A percentile compares a stretch with the other conserved stretches of the same genome.
Evolutionary conservation across 768 basidiomycete species (phyloP).

Genomic region (Termitomyces sp.): DNA sequence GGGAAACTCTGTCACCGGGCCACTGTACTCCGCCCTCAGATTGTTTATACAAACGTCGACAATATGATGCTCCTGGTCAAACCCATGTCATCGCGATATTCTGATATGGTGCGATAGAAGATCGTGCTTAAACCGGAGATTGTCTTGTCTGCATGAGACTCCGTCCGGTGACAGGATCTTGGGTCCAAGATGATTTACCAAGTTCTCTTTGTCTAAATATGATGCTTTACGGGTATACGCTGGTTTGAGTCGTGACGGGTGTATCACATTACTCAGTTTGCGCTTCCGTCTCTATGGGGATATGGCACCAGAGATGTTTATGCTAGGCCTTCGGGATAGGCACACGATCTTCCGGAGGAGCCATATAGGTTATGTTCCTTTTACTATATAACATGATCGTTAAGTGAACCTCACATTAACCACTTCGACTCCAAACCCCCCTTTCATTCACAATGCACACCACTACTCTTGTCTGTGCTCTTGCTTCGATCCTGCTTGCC

Average conservation of each 20-base stretch:
- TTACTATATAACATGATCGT: conserved; percentile 18
- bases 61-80: not conserved
- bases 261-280: conserved; percentile 7
- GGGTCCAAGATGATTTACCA: conserved; percentile 1
- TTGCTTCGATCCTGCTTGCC: conserved; percentile 9
- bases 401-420: conserved; percentile 4
- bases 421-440: conserved; percentile 4
- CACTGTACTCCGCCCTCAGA: not conserved
- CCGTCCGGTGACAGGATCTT: conserved; percentile 2
- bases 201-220: not conserved
- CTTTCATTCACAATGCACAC: conserved; percentile 11
- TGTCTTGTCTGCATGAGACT: not conserved
- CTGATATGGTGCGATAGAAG: conserved; percentile 3
- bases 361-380: conserved; percentile 15
- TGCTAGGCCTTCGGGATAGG: conserved; percentile 17
- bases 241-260: conserved; percentile 4
- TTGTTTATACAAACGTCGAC: not conserved
- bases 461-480: conserved; percentile 7
- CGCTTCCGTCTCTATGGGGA: conserved; percentile 18
- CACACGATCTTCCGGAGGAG: conserved; percentile 16
- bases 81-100: not conserved
- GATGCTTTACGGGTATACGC: conserved; percentile 9
- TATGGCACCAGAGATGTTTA: conserved; percentile 12
- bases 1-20: conserved; percentile 3
- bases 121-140: not conserved